Percentiles rank a stretch among this genome's conserved stretches.
These are phyloP conservation scores for Aspergillus ostianus DNA, from an alignment of 495 filamentous ascomycete genomes.

Conservation along the genomic window DNA sequence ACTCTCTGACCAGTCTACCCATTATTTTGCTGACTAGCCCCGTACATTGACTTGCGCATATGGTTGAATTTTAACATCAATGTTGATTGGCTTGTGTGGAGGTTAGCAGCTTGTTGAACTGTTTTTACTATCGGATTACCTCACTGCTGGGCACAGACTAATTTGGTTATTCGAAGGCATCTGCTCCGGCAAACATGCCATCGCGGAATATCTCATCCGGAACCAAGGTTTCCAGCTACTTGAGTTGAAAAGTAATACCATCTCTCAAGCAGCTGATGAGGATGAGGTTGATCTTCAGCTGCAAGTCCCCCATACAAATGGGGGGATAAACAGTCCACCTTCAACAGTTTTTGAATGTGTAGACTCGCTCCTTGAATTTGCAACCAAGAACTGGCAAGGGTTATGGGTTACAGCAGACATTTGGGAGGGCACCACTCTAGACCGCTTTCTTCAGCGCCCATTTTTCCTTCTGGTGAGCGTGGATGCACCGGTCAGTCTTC, in stretches of 20 bases:
- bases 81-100: constrained; percentile 94
- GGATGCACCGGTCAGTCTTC: constrained; percentile 79
- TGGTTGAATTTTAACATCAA: constrained; percentile 33
- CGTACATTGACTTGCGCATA: background rate
- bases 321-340: constrained; percentile 22
- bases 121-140: constrained; percentile 3
- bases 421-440: constrained; percentile 62
- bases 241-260: constrained; percentile 26
- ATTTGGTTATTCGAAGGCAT: constrained; percentile 57
- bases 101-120: constrained; percentile 49
- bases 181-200: constrained; percentile 83
- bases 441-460: constrained; percentile 71
- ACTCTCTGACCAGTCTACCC: background rate
- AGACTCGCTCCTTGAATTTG: constrained; percentile 71
- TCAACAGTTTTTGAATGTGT: constrained; percentile 52
- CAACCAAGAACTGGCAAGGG: constrained; percentile 79
- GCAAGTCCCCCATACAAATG: constrained; percentile 27
- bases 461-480: constrained; percentile 92
- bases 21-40: background rate
- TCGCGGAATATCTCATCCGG: constrained; percentile 77
- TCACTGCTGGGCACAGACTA: constrained; percentile 14
- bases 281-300: constrained; percentile 31
- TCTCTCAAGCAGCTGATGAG: constrained; percentile 22
- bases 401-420: constrained; percentile 84
- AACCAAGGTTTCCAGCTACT: constrained; percentile 67